Conservation (phyloP, 2,329 filamentous ascomycete species). For the Verticillium tricorpus region DNA sequence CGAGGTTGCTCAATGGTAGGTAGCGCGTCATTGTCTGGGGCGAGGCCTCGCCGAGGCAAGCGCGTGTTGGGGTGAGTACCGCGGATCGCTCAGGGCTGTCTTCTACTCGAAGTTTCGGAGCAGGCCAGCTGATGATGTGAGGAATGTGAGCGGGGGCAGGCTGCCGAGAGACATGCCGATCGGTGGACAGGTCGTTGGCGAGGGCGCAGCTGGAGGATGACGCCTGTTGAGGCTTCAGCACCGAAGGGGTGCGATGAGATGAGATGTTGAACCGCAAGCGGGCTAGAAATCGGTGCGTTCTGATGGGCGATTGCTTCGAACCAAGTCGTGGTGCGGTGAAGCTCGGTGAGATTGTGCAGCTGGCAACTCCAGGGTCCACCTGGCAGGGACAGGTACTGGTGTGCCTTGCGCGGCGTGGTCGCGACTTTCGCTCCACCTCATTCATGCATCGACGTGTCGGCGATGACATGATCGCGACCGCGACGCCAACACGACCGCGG, state of each 20-base stretch:
- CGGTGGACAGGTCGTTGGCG: background rate
- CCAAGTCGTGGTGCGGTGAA: background rate
- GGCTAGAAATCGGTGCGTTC: too few species aligned
- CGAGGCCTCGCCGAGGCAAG: background rate
- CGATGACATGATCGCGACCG: background rate
- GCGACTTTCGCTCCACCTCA: background rate
- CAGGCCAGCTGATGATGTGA: background rate
- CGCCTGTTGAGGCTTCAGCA: background rate
- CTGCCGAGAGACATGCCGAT: background rate
- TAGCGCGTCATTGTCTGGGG: background rate
- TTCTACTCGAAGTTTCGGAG: background rate
- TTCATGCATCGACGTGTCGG: background rate
- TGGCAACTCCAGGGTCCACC: background rate
- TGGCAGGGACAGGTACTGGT: background rate
- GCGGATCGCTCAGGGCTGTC: background rate
- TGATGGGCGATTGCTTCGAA: background rate
- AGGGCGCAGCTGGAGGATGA: background rate
- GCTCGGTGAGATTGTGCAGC: background rate
- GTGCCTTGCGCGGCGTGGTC: background rate
- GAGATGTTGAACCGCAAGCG: background rate
- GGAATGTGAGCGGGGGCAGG: background rate
- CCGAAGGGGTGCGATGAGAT: too few species aligned
- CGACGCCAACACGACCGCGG: background rate
- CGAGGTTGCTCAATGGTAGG: background rate
- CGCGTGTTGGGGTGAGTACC: background rate